These are phyloP conservation scores for Mortierella sp. DNA, from an alignment of 371 early-diverging fungal genomes.

Conservation along the genomic window DNA sequence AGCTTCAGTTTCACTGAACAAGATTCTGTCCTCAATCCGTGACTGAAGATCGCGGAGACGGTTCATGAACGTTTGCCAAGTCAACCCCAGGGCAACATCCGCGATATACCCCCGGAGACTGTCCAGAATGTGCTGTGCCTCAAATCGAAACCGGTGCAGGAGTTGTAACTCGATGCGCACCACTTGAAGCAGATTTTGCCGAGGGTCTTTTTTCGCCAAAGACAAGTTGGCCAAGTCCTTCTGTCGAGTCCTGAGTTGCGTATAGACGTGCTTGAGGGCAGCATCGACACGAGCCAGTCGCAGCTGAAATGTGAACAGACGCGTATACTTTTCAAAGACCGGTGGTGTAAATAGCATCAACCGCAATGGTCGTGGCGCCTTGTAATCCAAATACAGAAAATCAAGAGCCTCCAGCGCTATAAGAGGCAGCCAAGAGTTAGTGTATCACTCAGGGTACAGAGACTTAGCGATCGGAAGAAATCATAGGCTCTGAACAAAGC, in stretches of 20 bases:
- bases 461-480: not conserved
- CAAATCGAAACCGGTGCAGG: constrained; percentile 59
- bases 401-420: constrained; percentile 60
- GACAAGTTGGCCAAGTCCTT: not conserved
- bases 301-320: constrained; percentile 63
- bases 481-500: constrained; percentile 1
- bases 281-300: constrained; percentile 55
- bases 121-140: constrained; percentile 60
- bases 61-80: constrained; percentile 60
- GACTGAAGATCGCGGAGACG: constrained; percentile 45
- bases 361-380: constrained; percentile 59
- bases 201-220: not conserved
- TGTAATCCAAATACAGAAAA: constrained; percentile 62
- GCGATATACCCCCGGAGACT: constrained; percentile 59
- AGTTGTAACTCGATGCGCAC: constrained; percentile 15
- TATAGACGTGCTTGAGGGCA: constrained; percentile 54
- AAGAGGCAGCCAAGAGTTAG: not conserved
- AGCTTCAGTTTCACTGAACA: not conserved
- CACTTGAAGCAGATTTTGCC: not conserved
- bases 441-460: too few species aligned
- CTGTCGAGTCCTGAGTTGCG: constrained; percentile 23
- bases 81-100: constrained; percentile 57
- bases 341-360: constrained; percentile 57
- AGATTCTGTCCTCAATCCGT: constrained; percentile 19
- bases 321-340: constrained; percentile 61